These are phyloP conservation scores for Talaromyces thailandensis DNA, from an alignment of 495 filamentous ascomycete species.

Conservation along the genomic window DNA sequence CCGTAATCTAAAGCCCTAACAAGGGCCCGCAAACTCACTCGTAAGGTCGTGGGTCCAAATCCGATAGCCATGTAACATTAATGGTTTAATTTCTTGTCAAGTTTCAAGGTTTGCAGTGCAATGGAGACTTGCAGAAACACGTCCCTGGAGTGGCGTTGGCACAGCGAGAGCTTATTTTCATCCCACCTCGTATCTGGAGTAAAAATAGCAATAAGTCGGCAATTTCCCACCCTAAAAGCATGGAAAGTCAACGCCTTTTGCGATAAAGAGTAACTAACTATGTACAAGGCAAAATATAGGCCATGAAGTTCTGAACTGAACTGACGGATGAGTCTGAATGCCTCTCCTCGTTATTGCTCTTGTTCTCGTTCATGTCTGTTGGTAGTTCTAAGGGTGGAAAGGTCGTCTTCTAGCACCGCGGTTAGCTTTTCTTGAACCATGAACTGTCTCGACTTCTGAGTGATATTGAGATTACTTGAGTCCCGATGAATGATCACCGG, in stretches of 20 bases:
- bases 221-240: not conserved
- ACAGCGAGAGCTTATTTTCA: not conserved
- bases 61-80: not conserved
- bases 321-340: not conserved
- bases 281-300: not conserved
- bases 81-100: not conserved
- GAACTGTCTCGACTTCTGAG: not conserved
- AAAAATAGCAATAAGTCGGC: not conserved
- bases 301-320: not conserved
- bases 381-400: not conserved
- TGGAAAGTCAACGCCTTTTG: not conserved
- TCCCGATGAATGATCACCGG: not conserved
- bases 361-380: not conserved
- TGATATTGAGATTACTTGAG: not conserved
- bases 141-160: not conserved
- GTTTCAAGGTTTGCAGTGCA: not conserved
- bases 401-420: not conserved
- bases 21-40: not conserved
- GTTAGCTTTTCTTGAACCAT: not conserved
- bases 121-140: not conserved
- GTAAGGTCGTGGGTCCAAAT: not conserved
- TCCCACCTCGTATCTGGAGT: not conserved
- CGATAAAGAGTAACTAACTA: not conserved
- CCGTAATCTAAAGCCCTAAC: not conserved
- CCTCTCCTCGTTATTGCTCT: not conserved